These are phyloP conservation scores for Metroxylon sagu DNA, from an alignment of 176 grass and related monocot genomes.

Conservation along the genomic window DNA sequence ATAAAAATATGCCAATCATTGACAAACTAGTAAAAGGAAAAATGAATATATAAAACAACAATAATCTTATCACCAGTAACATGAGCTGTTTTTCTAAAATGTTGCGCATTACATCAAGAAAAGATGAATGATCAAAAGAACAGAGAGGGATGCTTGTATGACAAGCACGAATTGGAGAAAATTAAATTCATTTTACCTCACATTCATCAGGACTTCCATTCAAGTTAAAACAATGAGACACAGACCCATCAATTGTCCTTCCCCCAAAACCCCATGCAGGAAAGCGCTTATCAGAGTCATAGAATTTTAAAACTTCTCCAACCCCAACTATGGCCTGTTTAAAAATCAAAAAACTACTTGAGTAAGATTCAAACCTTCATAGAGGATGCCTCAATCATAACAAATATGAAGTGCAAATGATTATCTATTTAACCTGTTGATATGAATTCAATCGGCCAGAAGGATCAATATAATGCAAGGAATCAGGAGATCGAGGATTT, in stretches of 20 bases:
- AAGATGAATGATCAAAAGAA: too few species aligned
- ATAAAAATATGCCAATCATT: too few species aligned
- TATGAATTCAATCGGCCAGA: constrained; percentile 82
- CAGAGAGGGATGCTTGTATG: too few species aligned
- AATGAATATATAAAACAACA: too few species aligned
- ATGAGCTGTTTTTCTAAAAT: too few species aligned
- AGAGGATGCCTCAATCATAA: too few species aligned
- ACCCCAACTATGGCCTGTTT: constrained; percentile 71
- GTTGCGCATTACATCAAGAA: too few species aligned
- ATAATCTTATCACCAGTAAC: too few species aligned
- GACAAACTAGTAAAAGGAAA: too few species aligned
- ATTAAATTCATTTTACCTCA: constrained; percentile 36
- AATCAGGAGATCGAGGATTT: constrained; percentile 56
- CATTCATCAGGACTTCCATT: constrained; percentile 37
- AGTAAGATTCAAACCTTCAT: not conserved
- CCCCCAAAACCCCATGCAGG: constrained; percentile 96
- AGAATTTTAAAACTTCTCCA: constrained; percentile 87
- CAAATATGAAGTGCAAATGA: too few species aligned
- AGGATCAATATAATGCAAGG: constrained; percentile 92
- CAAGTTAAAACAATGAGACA: constrained; percentile 94
- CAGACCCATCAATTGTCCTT: constrained; percentile 28
- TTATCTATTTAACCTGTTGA: constrained; percentile 49
- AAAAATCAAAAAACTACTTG: constrained; percentile 3
- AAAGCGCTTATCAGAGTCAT: constrained; percentile 75
- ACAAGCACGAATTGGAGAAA: too few species aligned